A percentile compares a stretch with the other conserved stretches of the same genome.
These are phyloP conservation scores for Pythium apleroticum DNA, from an alignment of 352 stramenopile genomes.

Conservation along the genomic window DNA sequence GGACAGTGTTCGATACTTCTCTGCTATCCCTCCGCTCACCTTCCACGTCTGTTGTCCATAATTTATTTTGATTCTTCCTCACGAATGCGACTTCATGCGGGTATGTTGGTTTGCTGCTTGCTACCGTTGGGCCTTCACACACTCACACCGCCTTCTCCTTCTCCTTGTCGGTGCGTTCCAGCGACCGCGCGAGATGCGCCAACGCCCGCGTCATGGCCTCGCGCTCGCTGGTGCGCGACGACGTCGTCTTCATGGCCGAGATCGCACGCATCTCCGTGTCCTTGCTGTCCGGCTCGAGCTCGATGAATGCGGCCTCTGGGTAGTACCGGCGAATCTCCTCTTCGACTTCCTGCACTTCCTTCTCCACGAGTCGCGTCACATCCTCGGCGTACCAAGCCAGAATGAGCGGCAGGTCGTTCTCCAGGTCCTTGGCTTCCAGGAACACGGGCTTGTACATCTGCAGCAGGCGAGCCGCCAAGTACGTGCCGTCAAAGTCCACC, in stretches of 20 bases:
- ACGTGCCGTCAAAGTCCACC: constrained; percentile 99
- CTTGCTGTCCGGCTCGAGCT: constrained; percentile 95
- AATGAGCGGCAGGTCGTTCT: constrained; percentile 93
- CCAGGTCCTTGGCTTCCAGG: constrained; percentile 85
- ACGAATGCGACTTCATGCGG: not conserved
- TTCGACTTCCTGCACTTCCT: constrained; percentile 96
- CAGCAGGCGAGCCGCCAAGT: constrained; percentile 93
- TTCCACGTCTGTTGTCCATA: constrained; percentile 2
- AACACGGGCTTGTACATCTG: constrained; percentile 95
- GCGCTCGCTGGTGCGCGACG: constrained; percentile 78
- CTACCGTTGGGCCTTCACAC: not conserved
- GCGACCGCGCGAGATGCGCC: constrained; percentile 69
- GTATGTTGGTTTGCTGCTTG: constrained; percentile 1
- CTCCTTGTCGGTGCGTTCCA: constrained; percentile 46
- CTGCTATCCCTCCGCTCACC: not conserved
- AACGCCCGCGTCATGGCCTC: constrained; percentile 81
- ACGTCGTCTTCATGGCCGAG: constrained; percentile 79
- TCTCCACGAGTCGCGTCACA: constrained; percentile 95
- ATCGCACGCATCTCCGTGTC: constrained; percentile 87
- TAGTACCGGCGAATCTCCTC: constrained; percentile 91
- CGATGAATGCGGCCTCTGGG: constrained; percentile 95
- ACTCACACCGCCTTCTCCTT: constrained; percentile 4
- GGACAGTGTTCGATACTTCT: not conserved
- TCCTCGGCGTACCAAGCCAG: constrained; percentile 96
- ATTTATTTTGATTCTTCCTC: constrained; percentile 6